Base-by-base conservation (phyloP, 2,329 filamentous ascomycete genomes). In the Macrophomina tecta region DNA sequence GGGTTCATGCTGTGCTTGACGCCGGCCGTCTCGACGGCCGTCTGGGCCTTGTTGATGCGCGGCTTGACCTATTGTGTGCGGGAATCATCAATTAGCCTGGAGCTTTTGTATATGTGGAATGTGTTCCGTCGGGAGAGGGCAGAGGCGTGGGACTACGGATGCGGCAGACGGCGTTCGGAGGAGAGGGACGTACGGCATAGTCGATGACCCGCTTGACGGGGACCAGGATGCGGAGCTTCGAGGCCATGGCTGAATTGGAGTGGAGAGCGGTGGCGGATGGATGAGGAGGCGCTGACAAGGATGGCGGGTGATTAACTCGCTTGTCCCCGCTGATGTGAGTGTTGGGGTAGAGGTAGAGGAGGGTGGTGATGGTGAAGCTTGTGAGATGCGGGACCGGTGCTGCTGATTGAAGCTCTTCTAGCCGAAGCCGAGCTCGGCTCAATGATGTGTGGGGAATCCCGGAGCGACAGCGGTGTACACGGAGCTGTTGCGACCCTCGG, bases 1-100 rank as follows among this genome's bases (percentile, higher is more conserved):
- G 95, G 95, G 86, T 98, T 99, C 88, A 99, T 94, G 78, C 90
- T 94, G 86, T 98, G 94, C 83, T 98, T 98, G 76, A 98, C 93
- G 72, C 92, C 92, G 70, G 90, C 86, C 65, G 92, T 97, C 82
- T 97, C 94, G 81, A 99, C 91, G 77, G 89, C 94, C 69, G 94
- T 97, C 81, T 88, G 85, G 70, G 89, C 78, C 73, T 89, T 88
- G 83, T 90, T 90, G 76, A 90, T 87, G 71, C 88, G 87, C 64
- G 89, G 89, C 81, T 90, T 90, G 82, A 90, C 83, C 88, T 90
- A 23, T 23, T 23, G 23, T 23, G 72, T 64, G 36, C 7, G 14
- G 48, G 46, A 18, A 23, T 23, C 18, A 28, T 18, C 48, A 34
- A 52, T 70, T 60, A 70, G 69, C 52, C 51, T 55, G 6, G 36